Percentiles rank a stretch among this genome's conserved stretches.
These are phyloP conservation scores for Hanseniaspora mollemarum DNA, from an alignment of 805 yeast genomes.

Conservation along the genomic window DNA sequence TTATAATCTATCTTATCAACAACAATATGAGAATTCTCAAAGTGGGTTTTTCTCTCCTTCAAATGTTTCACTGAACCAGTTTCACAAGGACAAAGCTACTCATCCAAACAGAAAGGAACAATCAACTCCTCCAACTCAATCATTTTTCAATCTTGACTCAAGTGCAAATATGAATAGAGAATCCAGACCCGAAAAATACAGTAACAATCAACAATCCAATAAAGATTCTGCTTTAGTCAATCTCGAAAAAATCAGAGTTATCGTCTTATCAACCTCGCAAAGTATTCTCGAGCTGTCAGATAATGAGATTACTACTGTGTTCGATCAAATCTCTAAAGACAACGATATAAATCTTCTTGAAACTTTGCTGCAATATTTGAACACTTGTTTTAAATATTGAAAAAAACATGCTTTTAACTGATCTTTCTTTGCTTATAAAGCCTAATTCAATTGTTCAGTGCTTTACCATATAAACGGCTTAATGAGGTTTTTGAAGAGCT, in stretches of 20 bases:
- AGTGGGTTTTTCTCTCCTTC: too few species aligned
- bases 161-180: not conserved
- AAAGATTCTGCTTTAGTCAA: not conserved
- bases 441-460: too few species aligned
- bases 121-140: too few species aligned
- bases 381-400: not conserved
- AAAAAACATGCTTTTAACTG: not conserved
- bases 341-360: not conserved
- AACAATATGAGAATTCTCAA: too few species aligned
- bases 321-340: not conserved
- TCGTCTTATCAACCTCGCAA: not conserved
- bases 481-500: too few species aligned
- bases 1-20: too few species aligned
- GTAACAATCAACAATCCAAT: slow-evolving; percentile 3
- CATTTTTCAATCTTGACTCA: not conserved
- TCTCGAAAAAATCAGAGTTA: not conserved
- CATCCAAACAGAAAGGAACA: too few species aligned
- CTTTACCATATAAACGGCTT: too few species aligned
- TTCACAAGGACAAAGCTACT: too few species aligned
- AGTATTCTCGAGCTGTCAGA: not conserved
- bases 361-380: not conserved
- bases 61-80: too few species aligned
- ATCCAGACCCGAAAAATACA: not conserved
- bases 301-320: not conserved
- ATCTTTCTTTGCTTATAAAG: too few species aligned